Percentiles rank a stretch among this genome's conserved stretches.
phyloP scores from a whole-genome alignment of 352 stramenopile genomes.

The Pythium dissotocum region DNA sequence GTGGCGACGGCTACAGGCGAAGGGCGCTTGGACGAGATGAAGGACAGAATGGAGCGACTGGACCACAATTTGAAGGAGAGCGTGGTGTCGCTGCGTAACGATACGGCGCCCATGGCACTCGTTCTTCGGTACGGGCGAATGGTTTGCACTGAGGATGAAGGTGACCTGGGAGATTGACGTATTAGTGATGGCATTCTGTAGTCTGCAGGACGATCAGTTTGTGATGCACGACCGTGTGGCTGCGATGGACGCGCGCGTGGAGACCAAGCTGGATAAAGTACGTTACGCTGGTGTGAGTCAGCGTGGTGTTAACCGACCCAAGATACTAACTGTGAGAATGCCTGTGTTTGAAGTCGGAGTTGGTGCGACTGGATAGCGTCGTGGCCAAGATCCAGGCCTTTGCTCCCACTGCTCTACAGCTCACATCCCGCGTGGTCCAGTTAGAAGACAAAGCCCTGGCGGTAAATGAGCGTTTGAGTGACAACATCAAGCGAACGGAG shows the following conservation, averaged over 20 bases:
- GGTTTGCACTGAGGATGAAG: background rate
- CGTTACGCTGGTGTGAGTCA: background rate
- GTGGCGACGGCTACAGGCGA: background rate
- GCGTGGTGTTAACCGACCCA: background rate
- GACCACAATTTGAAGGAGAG: background rate
- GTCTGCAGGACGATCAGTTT: slow-evolving; percentile 50
- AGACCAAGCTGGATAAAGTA: slow-evolving; percentile 72
- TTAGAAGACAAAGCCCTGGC: slow-evolving; percentile 8
- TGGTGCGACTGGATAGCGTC: slow-evolving; percentile 44
- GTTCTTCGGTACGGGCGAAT: slow-evolving; percentile 7
- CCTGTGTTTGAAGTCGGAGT: slow-evolving; percentile 37
- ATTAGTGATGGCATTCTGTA: slow-evolving; percentile 1
- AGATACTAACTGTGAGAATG: background rate
- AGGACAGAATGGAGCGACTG: background rate
- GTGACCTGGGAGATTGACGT: background rate
- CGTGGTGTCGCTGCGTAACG: background rate
- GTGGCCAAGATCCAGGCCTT: slow-evolving; percentile 62
- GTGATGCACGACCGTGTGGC: slow-evolving; percentile 46
- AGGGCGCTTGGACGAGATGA: background rate
- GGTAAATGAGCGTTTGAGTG: background rate
- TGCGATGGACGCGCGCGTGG: slow-evolving; percentile 42
- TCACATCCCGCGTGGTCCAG: slow-evolving; percentile 29
- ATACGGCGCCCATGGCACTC: slow-evolving; percentile 18
- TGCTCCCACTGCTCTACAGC: slow-evolving; percentile 35
- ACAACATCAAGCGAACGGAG: background rate